Evolutionary conservation across 2,329 filamentous ascomycete genomes (phyloP).

Genomic region (Thermoascus crustaceus): DNA sequence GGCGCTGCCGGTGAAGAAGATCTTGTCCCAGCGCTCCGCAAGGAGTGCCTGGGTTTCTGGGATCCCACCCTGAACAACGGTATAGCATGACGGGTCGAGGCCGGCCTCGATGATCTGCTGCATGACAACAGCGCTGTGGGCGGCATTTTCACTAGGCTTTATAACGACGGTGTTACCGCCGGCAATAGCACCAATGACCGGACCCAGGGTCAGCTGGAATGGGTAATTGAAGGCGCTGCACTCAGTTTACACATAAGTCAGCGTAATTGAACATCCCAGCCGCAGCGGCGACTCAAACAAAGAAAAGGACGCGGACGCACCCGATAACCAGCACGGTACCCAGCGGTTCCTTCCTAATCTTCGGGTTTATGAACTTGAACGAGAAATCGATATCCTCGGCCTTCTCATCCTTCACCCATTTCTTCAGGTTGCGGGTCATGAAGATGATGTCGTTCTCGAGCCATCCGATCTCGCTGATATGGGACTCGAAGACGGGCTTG

Average conservation of each 20-base stretch:
- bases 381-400: constrained; percentile 60
- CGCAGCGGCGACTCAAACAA: constrained; percentile 5
- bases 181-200: constrained; percentile 80
- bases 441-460: constrained; percentile 73
- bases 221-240: constrained; percentile 83
- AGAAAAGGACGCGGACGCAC: constrained; percentile 28
- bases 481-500: constrained; percentile 68
- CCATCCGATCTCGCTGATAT: constrained; percentile 69
- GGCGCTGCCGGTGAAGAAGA: constrained; percentile 84
- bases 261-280: background rate
- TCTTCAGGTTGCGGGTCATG: constrained; percentile 66
- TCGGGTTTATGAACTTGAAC: constrained; percentile 62
- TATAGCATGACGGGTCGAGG: constrained; percentile 70
- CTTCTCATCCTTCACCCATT: constrained; percentile 75
- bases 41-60: constrained; percentile 74
- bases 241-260: constrained; percentile 4
- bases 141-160: constrained; percentile 82
- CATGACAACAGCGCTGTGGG: constrained; percentile 67
- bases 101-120: constrained; percentile 67
- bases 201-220: constrained; percentile 67
- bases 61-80: constrained; percentile 70
- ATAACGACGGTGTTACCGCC: constrained; percentile 83
- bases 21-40: constrained; percentile 92
- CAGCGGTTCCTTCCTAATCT: constrained; percentile 77
- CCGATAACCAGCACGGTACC: constrained; percentile 79